Conservation (phyloP, 2,329 filamentous ascomycete genomes). For the Shiraia sp. region DNA sequence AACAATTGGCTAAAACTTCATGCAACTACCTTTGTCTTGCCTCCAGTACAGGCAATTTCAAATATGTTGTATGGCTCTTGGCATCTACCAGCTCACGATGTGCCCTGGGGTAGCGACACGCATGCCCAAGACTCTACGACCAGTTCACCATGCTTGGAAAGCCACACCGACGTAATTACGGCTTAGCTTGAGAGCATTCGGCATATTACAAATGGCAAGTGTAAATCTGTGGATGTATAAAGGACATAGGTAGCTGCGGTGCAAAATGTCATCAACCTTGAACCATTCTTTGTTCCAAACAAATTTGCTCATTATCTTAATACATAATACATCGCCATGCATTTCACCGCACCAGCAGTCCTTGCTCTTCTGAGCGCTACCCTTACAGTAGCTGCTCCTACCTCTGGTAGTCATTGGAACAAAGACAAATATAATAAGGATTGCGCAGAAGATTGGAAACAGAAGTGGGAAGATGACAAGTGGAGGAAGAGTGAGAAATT, state of each 20-base stretch:
- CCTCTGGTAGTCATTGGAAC: slow-evolving; percentile 5
- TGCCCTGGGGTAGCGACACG: slow-evolving; percentile 10
- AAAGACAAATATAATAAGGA: slow-evolving; percentile 17
- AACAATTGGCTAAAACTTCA: slow-evolving; percentile 1
- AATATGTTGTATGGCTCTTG: slow-evolving; percentile 17
- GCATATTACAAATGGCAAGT: slow-evolving; percentile 1
- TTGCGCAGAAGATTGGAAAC: slow-evolving; percentile 26
- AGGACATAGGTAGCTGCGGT: slow-evolving; percentile 1
- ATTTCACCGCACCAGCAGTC: slow-evolving; percentile 23
- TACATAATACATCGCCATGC: slow-evolving; percentile 16
- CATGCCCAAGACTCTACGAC: slow-evolving; percentile 17
- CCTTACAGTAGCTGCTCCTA: slow-evolving; percentile 25
- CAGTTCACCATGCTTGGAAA: slow-evolving; percentile 2
- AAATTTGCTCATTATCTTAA: not conserved
- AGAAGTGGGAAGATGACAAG: slow-evolving; percentile 26
- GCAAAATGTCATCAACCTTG: not conserved
- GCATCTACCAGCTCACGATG: slow-evolving; percentile 9
- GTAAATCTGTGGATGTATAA: slow-evolving; percentile 21
- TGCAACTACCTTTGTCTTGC: not conserved
- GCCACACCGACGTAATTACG: slow-evolving; percentile 22
- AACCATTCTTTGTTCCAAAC: slow-evolving; percentile 5
- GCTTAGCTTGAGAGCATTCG: slow-evolving; percentile 1
- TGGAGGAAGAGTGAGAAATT: slow-evolving; percentile 29
- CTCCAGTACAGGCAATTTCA: slow-evolving; percentile 8
- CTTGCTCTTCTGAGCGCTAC: slow-evolving; percentile 22